Evolutionary conservation across 805 yeast species (phyloP).

Genomic region (Grigorovia humatica): DNA sequence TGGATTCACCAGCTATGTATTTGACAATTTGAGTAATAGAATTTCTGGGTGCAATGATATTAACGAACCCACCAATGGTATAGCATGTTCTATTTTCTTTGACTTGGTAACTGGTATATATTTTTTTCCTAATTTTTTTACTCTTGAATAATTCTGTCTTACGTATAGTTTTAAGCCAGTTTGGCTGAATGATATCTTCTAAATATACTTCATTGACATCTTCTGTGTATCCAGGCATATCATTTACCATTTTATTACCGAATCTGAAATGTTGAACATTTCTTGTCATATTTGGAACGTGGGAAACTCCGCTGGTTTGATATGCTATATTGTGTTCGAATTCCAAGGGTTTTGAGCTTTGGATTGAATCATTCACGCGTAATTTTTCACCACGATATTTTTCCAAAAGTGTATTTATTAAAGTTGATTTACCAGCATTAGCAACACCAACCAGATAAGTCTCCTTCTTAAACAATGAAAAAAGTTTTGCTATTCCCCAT

Average conservation of each 20-base stretch:
- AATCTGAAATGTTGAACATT: conserved; percentile 34
- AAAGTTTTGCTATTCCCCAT: conserved; percentile 22
- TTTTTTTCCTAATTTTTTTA: conserved; percentile 22
- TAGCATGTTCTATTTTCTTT: conserved; percentile 32
- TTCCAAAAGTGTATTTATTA: conserved; percentile 40
- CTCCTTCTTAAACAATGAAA: conserved; percentile 17
- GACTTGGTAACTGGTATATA: conserved; percentile 32
- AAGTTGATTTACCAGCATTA: conserved; percentile 60
- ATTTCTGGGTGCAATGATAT: conserved; percentile 42
- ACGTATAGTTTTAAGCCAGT: conserved; percentile 23
- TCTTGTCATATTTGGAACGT: conserved; percentile 66
- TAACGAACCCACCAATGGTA: conserved; percentile 54
- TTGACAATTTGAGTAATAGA: conserved; percentile 40
- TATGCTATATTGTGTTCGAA: conserved; percentile 1
- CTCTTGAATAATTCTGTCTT: conserved; percentile 26
- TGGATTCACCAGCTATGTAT: conserved; percentile 34
- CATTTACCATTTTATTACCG: conserved; percentile 24
- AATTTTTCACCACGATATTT: conserved; percentile 15
- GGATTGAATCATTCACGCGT: conserved; percentile 5
- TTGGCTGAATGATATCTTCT: conserved; percentile 22
- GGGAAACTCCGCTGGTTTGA: conserved; percentile 30
- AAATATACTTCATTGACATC: conserved; percentile 14
- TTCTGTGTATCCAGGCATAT: conserved; percentile 32
- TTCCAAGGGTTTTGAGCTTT: conserved; percentile 3
- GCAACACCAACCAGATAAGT: conserved; percentile 54